A percentile compares a stretch with the other conserved stretches of the same genome.
phyloP scores from a whole-genome alignment of 1,284 basidiomycete genomes.

The Gymnopus androsaceus region DNA sequence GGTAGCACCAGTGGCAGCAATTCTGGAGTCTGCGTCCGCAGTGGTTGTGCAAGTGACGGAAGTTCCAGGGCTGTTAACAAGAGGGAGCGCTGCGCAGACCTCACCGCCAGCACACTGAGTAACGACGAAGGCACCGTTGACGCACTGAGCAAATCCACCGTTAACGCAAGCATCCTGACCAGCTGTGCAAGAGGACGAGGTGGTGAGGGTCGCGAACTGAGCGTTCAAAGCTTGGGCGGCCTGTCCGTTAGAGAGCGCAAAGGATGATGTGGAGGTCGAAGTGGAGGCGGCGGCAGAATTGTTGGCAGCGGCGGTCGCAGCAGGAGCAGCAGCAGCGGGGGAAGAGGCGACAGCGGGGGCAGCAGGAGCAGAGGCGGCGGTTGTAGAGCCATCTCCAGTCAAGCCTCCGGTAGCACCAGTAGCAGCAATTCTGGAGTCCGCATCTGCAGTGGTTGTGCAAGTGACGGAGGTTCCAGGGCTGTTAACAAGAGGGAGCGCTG shows the following conservation, averaged over 20 bases:
- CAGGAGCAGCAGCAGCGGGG: neutral
- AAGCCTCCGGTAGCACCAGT: constrained; percentile 44
- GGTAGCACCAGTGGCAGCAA: constrained; percentile 15
- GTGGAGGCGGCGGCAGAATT: constrained; percentile 12
- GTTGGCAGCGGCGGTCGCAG: neutral
- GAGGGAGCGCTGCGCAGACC: constrained; percentile 13
- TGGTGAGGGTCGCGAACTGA: constrained; percentile 43
- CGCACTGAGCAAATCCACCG: constrained; percentile 38
- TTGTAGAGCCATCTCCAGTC: too few species aligned
- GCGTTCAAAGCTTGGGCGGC: constrained; percentile 54
- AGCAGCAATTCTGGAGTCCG: constrained; percentile 49
- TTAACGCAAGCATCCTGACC: constrained; percentile 42
- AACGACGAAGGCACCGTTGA: constrained; percentile 37
- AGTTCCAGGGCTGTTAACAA: constrained; percentile 17
- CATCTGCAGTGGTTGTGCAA: constrained; percentile 55
- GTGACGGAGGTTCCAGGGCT: constrained; percentile 54
- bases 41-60: constrained; percentile 17
- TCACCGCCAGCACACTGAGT: constrained; percentile 1
- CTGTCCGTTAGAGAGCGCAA: constrained; percentile 46
- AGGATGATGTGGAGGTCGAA: constrained; percentile 24
- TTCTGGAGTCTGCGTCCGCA: constrained; percentile 16
- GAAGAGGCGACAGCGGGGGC: neutral
- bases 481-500: constrained; percentile 63
- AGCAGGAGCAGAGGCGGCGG: neutral
- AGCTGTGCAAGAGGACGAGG: constrained; percentile 40